Percentiles rank a stretch among this genome's conserved stretches.
These are phyloP conservation scores for Anaeromyces robustus DNA, from an alignment of 192 early-diverging fungal genomes.

Conservation along the genomic window DNA sequence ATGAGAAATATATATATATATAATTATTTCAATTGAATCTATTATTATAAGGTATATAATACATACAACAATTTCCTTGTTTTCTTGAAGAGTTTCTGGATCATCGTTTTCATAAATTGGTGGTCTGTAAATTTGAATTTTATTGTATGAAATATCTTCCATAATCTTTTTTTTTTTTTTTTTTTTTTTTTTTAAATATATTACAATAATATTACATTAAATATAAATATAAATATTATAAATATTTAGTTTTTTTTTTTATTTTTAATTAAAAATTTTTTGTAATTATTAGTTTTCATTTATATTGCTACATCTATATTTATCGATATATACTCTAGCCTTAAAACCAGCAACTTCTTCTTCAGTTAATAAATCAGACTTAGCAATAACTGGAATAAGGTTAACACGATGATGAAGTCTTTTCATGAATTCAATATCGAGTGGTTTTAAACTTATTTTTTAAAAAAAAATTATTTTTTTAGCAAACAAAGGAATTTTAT, in stretches of 20 bases:
- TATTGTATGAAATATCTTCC: slow-evolving; percentile 63
- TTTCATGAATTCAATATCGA: slow-evolving; percentile 96
- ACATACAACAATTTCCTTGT: neutral
- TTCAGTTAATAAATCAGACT: slow-evolving; percentile 59
- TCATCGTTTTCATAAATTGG: slow-evolving; percentile 70
- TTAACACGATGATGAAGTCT: slow-evolving; percentile 75
- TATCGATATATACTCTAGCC: slow-evolving; percentile 1
- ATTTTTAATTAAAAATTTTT: no score
- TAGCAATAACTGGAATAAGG: slow-evolving; percentile 77
- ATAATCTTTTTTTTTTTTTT: slow-evolving; percentile 29
- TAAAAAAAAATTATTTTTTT: neutral
- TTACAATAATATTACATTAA: no score
- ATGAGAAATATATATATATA: no score
- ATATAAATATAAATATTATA: no score
- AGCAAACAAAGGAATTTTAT: no score
- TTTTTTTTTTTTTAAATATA: no score
- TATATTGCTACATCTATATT: no score
- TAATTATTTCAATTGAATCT: no score
- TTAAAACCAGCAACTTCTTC: slow-evolving; percentile 40
- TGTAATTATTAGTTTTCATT: no score
- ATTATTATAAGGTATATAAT: no score
- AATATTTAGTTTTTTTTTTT: no score
- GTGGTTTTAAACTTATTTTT: slow-evolving; percentile 46
- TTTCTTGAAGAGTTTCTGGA: slow-evolving; percentile 42
- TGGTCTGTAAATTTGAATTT: slow-evolving; percentile 76